Evolutionary conservation across 1,284 basidiomycete genomes (phyloP).

Genomic region (Heterobasidion annosum): DNA sequence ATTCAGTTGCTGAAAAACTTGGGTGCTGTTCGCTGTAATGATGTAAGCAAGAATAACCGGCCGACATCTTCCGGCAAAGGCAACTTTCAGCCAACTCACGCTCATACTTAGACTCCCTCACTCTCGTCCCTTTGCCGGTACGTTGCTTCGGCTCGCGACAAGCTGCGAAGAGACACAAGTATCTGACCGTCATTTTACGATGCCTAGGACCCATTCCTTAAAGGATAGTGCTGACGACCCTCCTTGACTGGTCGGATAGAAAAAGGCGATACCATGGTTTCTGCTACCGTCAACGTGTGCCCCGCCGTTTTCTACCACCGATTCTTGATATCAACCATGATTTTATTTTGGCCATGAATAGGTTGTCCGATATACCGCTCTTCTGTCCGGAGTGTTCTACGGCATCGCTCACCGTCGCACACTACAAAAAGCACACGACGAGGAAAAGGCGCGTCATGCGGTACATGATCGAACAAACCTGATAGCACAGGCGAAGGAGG

Average conservation of each 20-base stretch:
- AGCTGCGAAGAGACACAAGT: not conserved
- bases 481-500: constrained; percentile 84
- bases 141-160: not conserved
- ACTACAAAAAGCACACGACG: constrained; percentile 78
- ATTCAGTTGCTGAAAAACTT: too few relatives aligned
- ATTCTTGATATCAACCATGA: not conserved
- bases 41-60: constrained; percentile 4
- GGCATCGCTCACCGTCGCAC: constrained; percentile 90
- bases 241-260: constrained; percentile 10
- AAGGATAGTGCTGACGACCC: constrained; percentile 3
- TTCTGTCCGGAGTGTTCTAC: constrained; percentile 84
- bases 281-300: constrained; percentile 55
- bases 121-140: constrained; percentile 2
- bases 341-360: constrained; percentile 22
- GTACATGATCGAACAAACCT: constrained; percentile 69
- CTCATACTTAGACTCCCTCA: not conserved
- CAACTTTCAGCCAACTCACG: constrained; percentile 3
- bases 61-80: constrained; percentile 7
- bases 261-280: constrained; percentile 36
- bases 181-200: not conserved
- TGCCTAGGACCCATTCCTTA: not conserved
- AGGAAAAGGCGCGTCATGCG: constrained; percentile 59
- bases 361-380: constrained; percentile 95
- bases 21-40: too few relatives aligned
- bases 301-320: not conserved